A percentile compares a stretch with the other conserved stretches of the same genome.
These are phyloP conservation scores for Penicillium atrosanguineum DNA, from an alignment of 495 filamentous ascomycete species.

Conservation along the genomic window DNA sequence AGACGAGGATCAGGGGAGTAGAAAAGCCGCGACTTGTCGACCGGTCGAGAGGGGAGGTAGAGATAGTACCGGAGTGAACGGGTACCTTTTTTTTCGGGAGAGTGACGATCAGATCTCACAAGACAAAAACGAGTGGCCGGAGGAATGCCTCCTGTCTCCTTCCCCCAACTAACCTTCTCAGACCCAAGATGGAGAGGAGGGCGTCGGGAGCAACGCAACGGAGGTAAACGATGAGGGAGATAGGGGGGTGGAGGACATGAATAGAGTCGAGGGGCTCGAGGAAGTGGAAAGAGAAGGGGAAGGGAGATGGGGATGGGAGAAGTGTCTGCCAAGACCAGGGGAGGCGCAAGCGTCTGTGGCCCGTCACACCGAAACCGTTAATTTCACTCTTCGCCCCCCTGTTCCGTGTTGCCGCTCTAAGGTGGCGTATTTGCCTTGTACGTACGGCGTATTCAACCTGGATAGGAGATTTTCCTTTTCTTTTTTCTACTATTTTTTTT, in stretches of 20 bases:
- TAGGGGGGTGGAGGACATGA: neutral
- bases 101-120: constrained; percentile 13
- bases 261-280: neutral
- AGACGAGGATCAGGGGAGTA: constrained; percentile 1
- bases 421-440: neutral
- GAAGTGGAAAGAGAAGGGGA: constrained; percentile 15
- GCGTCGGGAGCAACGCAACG: constrained; percentile 31
- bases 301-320: constrained; percentile 38
- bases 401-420: neutral
- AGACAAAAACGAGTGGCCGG: constrained; percentile 48
- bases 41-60: constrained; percentile 1
- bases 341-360: constrained; percentile 38
- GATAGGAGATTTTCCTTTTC: neutral
- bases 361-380: constrained; percentile 28
- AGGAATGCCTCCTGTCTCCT: constrained; percentile 49
- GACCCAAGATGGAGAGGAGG: constrained; percentile 25
- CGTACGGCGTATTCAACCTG: constrained; percentile 1
- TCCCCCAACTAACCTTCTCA: constrained; percentile 38
- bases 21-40: neutral
- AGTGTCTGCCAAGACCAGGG: constrained; percentile 38
- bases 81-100: neutral
- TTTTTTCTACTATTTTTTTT: too few species aligned
- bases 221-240: constrained; percentile 7
- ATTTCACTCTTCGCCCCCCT: constrained; percentile 8
- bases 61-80: neutral